A percentile compares a stretch with the other conserved stretches of the same genome.
Conservation (phyloP, 129 eudicot species). For the Lactuca saligna region DNA sequence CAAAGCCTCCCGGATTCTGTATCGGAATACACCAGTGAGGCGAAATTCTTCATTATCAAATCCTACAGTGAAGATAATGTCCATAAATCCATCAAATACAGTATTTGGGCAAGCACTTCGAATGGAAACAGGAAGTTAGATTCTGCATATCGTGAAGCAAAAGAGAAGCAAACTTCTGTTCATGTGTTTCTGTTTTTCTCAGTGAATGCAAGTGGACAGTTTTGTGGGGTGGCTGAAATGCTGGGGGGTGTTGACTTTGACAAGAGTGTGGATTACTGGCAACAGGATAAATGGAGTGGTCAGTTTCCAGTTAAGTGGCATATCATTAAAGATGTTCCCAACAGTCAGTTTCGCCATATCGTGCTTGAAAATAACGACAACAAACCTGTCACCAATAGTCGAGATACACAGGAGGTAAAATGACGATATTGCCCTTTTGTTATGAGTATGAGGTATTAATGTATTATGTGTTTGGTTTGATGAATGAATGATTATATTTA, state of each 20-base stretch:
- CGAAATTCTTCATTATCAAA: conserved; percentile 31
- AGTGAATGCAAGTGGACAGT: conserved; percentile 79
- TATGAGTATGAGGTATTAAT: neutral
- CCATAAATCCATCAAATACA: conserved; percentile 67
- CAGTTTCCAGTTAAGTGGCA: conserved; percentile 86
- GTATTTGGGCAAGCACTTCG: conserved; percentile 75
- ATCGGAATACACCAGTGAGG: conserved; percentile 22
- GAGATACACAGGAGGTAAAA: conserved; percentile 78
- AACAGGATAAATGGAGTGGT: conserved; percentile 85
- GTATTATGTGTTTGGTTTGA: too few species aligned
- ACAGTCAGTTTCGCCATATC: conserved; percentile 73
- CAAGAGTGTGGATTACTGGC: conserved; percentile 71
- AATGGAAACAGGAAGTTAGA: conserved; percentile 73
- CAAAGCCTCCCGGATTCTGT: conserved; percentile 19
- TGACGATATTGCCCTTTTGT: too few species aligned
- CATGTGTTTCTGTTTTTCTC: conserved; percentile 74
- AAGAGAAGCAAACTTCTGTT: conserved; percentile 43
- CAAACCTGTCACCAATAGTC: conserved; percentile 84
- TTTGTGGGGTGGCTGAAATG: conserved; percentile 88
- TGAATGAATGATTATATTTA: too few species aligned
- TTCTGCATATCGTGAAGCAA: conserved; percentile 70
- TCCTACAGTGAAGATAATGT: conserved; percentile 35
- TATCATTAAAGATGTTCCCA: conserved; percentile 72
- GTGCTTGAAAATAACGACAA: conserved; percentile 72
- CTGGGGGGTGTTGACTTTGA: conserved; percentile 70